These are phyloP conservation scores for Echium plantagineum DNA, from an alignment of 257 asterid genomes.

Conservation along the genomic window DNA sequence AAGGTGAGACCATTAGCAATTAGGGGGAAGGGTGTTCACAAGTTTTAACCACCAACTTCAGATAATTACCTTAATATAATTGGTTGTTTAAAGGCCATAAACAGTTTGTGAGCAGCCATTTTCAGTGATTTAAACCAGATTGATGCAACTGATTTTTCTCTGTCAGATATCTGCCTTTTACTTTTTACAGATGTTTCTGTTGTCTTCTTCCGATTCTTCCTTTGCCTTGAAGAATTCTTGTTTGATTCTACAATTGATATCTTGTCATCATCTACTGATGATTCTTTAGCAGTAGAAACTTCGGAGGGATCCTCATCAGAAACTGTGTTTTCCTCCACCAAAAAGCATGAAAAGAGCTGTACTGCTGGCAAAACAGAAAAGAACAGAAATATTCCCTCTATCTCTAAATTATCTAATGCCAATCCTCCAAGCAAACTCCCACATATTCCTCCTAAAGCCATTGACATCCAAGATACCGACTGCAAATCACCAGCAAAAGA, in stretches of 20 bases:
- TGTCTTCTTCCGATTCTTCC: constrained; percentile 48
- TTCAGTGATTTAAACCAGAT: constrained; percentile 54
- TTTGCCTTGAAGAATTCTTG: constrained; percentile 35
- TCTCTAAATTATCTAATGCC: constrained; percentile 45
- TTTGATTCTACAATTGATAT: constrained; percentile 26
- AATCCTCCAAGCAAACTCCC: constrained; percentile 92
- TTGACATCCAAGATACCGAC: constrained; percentile 92
- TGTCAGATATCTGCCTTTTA: constrained; percentile 24
- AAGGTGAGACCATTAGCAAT: no score
- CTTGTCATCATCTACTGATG: constrained; percentile 17
- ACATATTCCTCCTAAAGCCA: constrained; percentile 94
- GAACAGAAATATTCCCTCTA: constrained; percentile 55
- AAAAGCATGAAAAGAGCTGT: constrained; percentile 73
- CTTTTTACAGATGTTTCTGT: constrained; percentile 14
- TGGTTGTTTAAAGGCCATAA: constrained; percentile 76
- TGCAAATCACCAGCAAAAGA: constrained; percentile 95
- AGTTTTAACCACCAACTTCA: no score
- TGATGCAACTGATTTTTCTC: constrained; percentile 25
- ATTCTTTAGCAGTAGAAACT: constrained; percentile 35
- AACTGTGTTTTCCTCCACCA: constrained; percentile 55
- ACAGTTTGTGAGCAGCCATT: constrained; percentile 48
- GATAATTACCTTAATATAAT: constrained; percentile 55
- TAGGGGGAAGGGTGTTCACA: no score
- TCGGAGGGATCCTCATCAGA: constrained; percentile 23
- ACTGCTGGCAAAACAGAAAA: constrained; percentile 65